A percentile compares a stretch with the other conserved stretches of the same genome.
Evolutionary conservation across 768 basidiomycete species (phyloP).

Genomic region (Saitozyma sp.): DNA sequence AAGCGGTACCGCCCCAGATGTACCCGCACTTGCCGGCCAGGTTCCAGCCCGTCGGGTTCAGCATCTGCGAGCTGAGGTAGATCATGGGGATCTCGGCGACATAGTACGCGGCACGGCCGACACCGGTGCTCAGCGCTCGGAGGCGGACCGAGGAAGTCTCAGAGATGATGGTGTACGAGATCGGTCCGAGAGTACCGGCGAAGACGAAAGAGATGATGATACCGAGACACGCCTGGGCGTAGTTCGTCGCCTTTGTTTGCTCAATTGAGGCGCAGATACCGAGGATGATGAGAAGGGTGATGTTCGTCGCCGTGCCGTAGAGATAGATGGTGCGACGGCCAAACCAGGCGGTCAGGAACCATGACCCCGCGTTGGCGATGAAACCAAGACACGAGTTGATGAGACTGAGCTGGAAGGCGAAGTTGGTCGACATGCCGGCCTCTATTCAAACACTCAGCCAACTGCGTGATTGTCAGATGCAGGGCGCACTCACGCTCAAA

Average conservation of each 20-base stretch:
- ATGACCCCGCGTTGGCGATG: not conserved
- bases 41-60: slow-evolving; percentile 30
- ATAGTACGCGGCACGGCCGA: slow-evolving; percentile 24
- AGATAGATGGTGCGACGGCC: slow-evolving; percentile 34
- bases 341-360: slow-evolving; percentile 6
- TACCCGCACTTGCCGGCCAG: slow-evolving; percentile 24
- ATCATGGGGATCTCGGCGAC: slow-evolving; percentile 4
- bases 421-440: slow-evolving; percentile 9
- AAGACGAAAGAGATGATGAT: slow-evolving; percentile 1
- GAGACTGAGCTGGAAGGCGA: not conserved
- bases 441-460: not conserved
- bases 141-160: slow-evolving; percentile 29
- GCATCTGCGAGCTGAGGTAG: not conserved
- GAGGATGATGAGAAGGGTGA: slow-evolving; percentile 21
- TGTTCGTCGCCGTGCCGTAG: slow-evolving; percentile 22
- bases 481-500: slow-evolving; percentile 15
- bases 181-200: slow-evolving; percentile 1
- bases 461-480: not conserved
- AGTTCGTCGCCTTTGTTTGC: slow-evolving; percentile 21
- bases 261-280: slow-evolving; percentile 22
- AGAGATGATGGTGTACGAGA: slow-evolving; percentile 12
- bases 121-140: slow-evolving; percentile 23
- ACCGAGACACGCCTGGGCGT: slow-evolving; percentile 11
- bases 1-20: slow-evolving; percentile 18
- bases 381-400: slow-evolving; percentile 2